These are phyloP conservation scores for Agastache rugosa DNA, from an alignment of 257 asterid genomes.

Conservation along the genomic window DNA sequence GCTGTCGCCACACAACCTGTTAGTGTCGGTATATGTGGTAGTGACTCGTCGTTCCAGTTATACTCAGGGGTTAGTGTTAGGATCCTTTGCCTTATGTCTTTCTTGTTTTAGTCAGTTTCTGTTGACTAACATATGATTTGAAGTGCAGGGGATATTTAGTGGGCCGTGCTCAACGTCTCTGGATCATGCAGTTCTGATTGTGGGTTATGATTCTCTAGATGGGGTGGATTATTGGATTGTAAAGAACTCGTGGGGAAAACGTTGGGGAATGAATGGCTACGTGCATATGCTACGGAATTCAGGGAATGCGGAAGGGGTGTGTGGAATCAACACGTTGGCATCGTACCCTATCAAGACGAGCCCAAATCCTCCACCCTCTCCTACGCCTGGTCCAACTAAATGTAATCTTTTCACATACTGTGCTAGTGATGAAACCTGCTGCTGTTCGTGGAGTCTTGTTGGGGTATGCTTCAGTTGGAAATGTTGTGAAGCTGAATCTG, in stretches of 20 bases:
- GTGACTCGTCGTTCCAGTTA: slow-evolving; percentile 73
- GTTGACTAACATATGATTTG: background rate
- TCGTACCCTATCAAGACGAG: slow-evolving; percentile 89
- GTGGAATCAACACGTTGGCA: slow-evolving; percentile 85
- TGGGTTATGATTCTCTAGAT: slow-evolving; percentile 77
- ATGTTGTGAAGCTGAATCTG: slow-evolving; percentile 78
- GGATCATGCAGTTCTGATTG: slow-evolving; percentile 92
- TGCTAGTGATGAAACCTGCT: slow-evolving; percentile 78
- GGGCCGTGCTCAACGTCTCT: slow-evolving; percentile 87
- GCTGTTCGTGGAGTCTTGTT: slow-evolving; percentile 64
- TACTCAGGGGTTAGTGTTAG: slow-evolving; percentile 69
- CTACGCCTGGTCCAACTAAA: slow-evolving; percentile 68
- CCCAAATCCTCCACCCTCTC: slow-evolving; percentile 88
- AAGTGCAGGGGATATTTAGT: slow-evolving; percentile 77
- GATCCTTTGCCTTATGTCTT: background rate
- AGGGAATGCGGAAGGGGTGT: slow-evolving; percentile 62
- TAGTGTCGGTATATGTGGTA: slow-evolving; percentile 94
- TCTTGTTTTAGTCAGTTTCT: background rate
- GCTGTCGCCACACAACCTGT: slow-evolving; percentile 92
- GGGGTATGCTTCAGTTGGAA: slow-evolving; percentile 84
- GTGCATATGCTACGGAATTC: slow-evolving; percentile 66
- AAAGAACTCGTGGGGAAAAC: slow-evolving; percentile 91
- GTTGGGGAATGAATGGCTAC: slow-evolving; percentile 92
- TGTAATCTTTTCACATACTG: slow-evolving; percentile 76
- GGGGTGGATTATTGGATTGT: slow-evolving; percentile 91